Base-by-base conservation (phyloP, 2,329 filamentous ascomycete genomes). In the Penicillium frequentans region DNA sequence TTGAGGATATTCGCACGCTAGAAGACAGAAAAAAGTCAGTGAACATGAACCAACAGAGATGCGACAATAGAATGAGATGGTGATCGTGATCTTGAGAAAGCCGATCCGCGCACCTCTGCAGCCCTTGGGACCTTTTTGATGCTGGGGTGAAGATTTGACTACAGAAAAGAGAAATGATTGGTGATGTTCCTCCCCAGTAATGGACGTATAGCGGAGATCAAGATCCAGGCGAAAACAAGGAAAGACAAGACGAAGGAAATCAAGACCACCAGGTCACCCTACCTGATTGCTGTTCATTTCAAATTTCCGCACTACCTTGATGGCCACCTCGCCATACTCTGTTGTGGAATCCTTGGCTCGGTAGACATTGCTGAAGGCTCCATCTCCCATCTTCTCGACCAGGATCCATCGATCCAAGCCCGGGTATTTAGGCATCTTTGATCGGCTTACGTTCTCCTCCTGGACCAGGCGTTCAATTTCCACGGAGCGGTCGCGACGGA, bases 201-300 rank as follows among this genome's bases (percentile, higher is more conserved):
- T 56, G 62, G 63, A 70, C 73, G 7, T 26, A 37, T 9, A 66
- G 63, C 61, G 62, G 64, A 42, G 73, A 63, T 54, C 27, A 48
- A 59, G 55, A 64, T 56, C 66, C 62, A 61, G n/a, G 27, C 27
- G 19, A 14, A 57, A 68, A 55, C 58, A 57, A 65, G 66, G 60
- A 59, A 59, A 58, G 59, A 67, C 65, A 29, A 29, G 63, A 26
- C 26, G 26, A 70, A 62, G 70, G 71, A 63, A 68, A 69, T 62
- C 27, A 57, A 56, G 56, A 61, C 56, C 70, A 37, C 44, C 49
- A 10, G 57, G 59, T 62, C 53, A 50, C 43, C 89, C 92, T 85
- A 99, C 95, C 91, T 98, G 95, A 82, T 89, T 92, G 65, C 88
- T 93, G 79, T 96, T 98, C 91, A 99, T 97, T 79, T 99, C 95